Evolutionary conservation across 176 grass and related monocot genomes (phyloP).

Genomic region (Musa troglodytarum): DNA sequence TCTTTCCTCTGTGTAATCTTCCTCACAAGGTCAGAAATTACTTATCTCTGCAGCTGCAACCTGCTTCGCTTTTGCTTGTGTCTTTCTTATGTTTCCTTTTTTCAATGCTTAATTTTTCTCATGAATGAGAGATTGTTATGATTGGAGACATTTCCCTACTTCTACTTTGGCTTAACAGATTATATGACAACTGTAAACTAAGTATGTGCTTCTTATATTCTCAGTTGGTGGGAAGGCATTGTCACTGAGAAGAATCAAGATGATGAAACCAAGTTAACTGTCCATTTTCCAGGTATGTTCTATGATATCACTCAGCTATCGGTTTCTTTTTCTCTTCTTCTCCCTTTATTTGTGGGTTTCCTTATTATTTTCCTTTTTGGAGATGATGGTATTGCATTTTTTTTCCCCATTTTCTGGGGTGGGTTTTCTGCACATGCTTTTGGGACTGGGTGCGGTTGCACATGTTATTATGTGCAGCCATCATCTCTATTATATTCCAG

Average conservation of each 20-base stretch:
- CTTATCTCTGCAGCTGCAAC: no score
- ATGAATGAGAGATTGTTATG: no score
- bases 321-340: background rate
- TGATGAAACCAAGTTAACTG: slow-evolving; percentile 51
- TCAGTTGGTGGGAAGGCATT: slow-evolving; percentile 88
- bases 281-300: slow-evolving; percentile 57
- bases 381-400: no score
- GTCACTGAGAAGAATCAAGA: slow-evolving; percentile 49
- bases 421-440: no score
- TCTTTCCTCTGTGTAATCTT: no score
- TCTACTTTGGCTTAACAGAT: background rate
- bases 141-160: no score
- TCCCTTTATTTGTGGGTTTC: background rate
- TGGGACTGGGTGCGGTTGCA: no score
- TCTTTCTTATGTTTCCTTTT: background rate
- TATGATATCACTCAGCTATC: background rate
- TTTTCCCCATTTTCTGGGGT: no score
- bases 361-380: no score
- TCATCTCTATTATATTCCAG: no score
- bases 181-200: slow-evolving; percentile 13
- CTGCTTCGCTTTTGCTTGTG: background rate
- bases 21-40: no score
- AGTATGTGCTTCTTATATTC: slow-evolving; percentile 24
- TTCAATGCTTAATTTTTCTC: background rate
- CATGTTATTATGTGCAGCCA: no score